Base-by-base conservation (phyloP, 202 grass and related monocot genomes). In the Tripidium arundinaceum region DNA sequence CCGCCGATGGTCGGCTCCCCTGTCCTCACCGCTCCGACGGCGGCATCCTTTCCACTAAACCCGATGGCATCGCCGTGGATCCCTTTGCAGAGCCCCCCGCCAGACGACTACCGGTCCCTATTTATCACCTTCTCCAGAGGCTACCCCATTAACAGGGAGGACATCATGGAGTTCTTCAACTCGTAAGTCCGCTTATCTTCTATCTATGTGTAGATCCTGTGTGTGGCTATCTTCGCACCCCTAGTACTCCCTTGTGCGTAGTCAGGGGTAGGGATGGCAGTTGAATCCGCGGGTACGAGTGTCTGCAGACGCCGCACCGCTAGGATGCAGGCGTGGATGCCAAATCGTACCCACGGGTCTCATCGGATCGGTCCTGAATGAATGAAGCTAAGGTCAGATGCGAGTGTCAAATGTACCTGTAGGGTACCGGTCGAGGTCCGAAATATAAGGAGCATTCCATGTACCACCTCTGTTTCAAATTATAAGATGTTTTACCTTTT, bases 121-220 rank as follows among this genome's bases (percentile, higher is more conserved):
- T 94, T 89, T 84, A 77, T 91, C 81, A 91, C 92, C 25, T 94
- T 94, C 89, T 94, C 92, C 9, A 75, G 72, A 37, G 89, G 92
- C 12, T 81, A 91, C 72, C 92, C 92, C 5, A 83, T 94, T 81
- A 58, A 28, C 38, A 84, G 50, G 49, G 86, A 83, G 18, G 84
- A 91, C 27, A 94, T 94, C 59, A 1, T 58, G 5, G 81, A 74
- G 11, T 91, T 91, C 84, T 89, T 94, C 70, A 77, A 82, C 58
- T 66, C 42, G 89, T 94, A 89, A 94, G 78, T 57, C 8, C 6
- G 0, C 8, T n/a, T 55, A 24, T 13, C 1, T 14, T 22, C 36
- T 38, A 21, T 0, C 0, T 28, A 0, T 61, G 11, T 62, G 58
- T 29, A 15, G 12, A 15, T 13, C 57, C 5, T 45, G 7, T 52